Percentiles rank a stretch among this genome's conserved stretches.
Evolutionary conservation across 345 rosid genomes (phyloP).

Genomic region (Eucalyptus marginata): DNA sequence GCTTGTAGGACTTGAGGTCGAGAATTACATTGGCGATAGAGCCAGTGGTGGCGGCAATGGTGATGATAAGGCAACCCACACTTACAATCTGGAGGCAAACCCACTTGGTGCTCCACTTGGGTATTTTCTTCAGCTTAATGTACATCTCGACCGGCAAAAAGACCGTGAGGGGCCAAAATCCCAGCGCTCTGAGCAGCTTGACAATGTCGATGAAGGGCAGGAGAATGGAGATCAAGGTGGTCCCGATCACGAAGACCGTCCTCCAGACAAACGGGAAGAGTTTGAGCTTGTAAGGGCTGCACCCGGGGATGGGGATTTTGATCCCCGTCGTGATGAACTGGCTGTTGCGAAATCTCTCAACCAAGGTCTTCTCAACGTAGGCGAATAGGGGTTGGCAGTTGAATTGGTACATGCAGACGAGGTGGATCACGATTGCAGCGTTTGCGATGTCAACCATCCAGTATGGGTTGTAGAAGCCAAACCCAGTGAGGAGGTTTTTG

Average conservation of each 20-base stretch:
- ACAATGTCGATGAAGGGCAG: constrained; percentile 66
- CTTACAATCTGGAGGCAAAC: constrained; percentile 38
- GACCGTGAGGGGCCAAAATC: constrained; percentile 69
- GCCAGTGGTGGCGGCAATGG: constrained; percentile 45
- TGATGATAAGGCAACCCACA: constrained; percentile 34
- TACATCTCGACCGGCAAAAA: constrained; percentile 77
- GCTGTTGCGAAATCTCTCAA: constrained; percentile 17
- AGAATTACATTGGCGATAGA: constrained; percentile 44
- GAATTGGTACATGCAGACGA: constrained; percentile 66
- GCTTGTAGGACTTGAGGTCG: constrained; percentile 12
- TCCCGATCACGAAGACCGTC: constrained; percentile 31
- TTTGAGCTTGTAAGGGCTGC: constrained; percentile 21
- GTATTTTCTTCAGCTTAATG: constrained; percentile 34
- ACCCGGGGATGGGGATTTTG: constrained; percentile 23
- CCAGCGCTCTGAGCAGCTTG: constrained; percentile 56
- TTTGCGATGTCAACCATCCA: constrained; percentile 68
- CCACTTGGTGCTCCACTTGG: constrained; percentile 59
- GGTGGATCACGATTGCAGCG: constrained; percentile 51
- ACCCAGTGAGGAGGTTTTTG: constrained; percentile 59
- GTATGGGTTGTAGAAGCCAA: constrained; percentile 58
- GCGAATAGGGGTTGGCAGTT: constrained; percentile 57
- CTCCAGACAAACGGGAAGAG: constrained; percentile 49
- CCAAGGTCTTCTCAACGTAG: constrained; percentile 31
- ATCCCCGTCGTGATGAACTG: constrained; percentile 33
- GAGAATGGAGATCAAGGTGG: constrained; percentile 54